phyloP scores from a whole-genome alignment of 768 basidiomycete genomes.

The Pleurotus ostreatus region DNA sequence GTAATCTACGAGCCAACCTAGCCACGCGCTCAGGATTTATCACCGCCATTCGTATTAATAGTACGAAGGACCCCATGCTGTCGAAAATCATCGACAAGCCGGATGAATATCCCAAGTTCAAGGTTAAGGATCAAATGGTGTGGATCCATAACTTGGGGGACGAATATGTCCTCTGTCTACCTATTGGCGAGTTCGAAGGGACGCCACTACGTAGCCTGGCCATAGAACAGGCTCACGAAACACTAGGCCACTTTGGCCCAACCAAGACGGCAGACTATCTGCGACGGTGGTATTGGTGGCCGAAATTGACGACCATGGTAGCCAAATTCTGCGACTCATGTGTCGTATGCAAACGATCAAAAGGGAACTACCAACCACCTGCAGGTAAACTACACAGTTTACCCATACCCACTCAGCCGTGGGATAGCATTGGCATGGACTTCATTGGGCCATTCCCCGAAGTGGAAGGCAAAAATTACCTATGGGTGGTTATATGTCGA shows the following conservation, averaged over 20 bases:
- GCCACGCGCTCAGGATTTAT: no score
- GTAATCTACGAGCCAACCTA: no score
- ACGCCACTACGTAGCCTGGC: background rate
- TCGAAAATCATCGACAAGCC: no score
- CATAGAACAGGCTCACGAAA: slow-evolving; percentile 7
- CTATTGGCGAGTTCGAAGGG: no score
- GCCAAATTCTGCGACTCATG: slow-evolving; percentile 20
- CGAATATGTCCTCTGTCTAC: no score
- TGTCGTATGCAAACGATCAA: slow-evolving; percentile 19
- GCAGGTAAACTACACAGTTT: slow-evolving; percentile 25
- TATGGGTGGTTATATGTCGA: slow-evolving; percentile 25
- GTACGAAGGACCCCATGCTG: no score
- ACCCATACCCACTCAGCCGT: slow-evolving; percentile 25
- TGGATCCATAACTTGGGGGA: no score
- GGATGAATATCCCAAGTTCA: no score
- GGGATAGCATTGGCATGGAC: slow-evolving; percentile 19
- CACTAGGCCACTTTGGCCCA: background rate
- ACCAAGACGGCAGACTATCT: slow-evolving; percentile 12
- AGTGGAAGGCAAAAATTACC: slow-evolving; percentile 18
- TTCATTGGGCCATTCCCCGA: no score
- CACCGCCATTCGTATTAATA: no score
- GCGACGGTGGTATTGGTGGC: slow-evolving; percentile 26
- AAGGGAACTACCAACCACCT: slow-evolving; percentile 13
- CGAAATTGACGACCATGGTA: slow-evolving; percentile 13
- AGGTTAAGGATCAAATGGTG: no score